These are phyloP conservation scores for Chloris gayana DNA, from an alignment of 176 grass and related monocot genomes.

Conservation along the genomic window DNA sequence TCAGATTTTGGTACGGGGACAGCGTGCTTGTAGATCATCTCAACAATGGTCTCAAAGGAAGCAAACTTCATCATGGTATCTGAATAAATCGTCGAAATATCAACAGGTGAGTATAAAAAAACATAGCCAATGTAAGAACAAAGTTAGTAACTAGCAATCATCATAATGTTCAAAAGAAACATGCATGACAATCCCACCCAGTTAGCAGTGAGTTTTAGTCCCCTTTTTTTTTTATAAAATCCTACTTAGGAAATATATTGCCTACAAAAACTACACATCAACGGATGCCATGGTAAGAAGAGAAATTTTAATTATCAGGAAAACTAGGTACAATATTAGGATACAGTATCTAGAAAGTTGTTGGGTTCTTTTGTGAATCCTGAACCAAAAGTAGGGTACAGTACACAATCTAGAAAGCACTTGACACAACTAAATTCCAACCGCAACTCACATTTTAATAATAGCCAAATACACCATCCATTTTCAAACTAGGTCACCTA, in stretches of 20 bases:
- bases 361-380: too few relatives aligned
- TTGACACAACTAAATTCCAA: background rate
- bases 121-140: conserved; percentile 22
- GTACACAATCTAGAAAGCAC: background rate
- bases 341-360: too few relatives aligned
- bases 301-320: too few relatives aligned
- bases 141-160: conserved; percentile 12
- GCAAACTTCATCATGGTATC: conserved; percentile 99
- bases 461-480: background rate
- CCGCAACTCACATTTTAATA: background rate
- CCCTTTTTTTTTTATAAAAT: background rate
- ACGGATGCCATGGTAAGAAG: background rate
- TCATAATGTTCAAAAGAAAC: background rate
- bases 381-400: too few relatives aligned
- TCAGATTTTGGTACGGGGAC: conserved; percentile 75
- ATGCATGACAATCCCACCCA: background rate
- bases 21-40: conserved; percentile 81
- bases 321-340: too few relatives aligned
- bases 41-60: conserved; percentile 85
- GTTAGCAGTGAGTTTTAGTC: background rate
- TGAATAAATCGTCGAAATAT: conserved; percentile 34
- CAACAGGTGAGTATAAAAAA: background rate
- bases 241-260: background rate
- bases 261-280: background rate
- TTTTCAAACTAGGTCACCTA: background rate